Percentiles rank a stretch among this genome's conserved stretches.
phyloP scores from a whole-genome alignment of 1,139 yeast genomes.

The Yamadazyma conglobata region DNA sequence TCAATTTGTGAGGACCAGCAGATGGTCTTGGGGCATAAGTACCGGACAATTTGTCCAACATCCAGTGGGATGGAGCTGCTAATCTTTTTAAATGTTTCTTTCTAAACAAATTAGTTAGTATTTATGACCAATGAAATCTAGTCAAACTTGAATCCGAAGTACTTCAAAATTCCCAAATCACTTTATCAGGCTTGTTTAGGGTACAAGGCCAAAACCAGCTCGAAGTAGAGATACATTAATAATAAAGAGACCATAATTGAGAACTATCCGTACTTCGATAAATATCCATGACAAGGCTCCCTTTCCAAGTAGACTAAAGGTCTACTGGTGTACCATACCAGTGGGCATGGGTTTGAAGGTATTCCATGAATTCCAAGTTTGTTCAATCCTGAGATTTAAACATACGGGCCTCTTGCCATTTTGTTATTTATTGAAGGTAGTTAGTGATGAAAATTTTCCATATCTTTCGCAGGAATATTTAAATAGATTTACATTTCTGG shows the following conservation, averaged over 20 bases:
- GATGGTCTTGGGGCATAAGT: slow-evolving; percentile 99
- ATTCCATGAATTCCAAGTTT: slow-evolving; percentile 6
- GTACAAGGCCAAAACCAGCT: slow-evolving; percentile 1
- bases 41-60: slow-evolving; percentile 99
- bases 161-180: background rate
- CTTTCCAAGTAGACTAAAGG: slow-evolving; percentile 13
- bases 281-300: slow-evolving; percentile 32
- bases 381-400: slow-evolving; percentile 20
- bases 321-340: slow-evolving; percentile 12
- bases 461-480: too few relatives aligned
- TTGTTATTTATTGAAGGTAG: slow-evolving; percentile 22
- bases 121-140: slow-evolving; percentile 19
- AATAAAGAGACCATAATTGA: background rate
- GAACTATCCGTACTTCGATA: slow-evolving; percentile 6
- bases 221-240: slow-evolving; percentile 1
- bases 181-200: slow-evolving; percentile 1
- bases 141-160: slow-evolving; percentile 4
- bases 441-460: slow-evolving; percentile 2
- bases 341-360: slow-evolving; percentile 9
- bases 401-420: slow-evolving; percentile 97
- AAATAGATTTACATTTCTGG: too few relatives aligned
- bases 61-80: slow-evolving; percentile 96
- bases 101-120: slow-evolving; percentile 48
- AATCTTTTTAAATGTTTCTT: slow-evolving; percentile 45
- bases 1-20: slow-evolving; percentile 99